These are phyloP conservation scores for Roridomyces roridus DNA, from an alignment of 768 basidiomycete genomes.

Conservation along the genomic window DNA sequence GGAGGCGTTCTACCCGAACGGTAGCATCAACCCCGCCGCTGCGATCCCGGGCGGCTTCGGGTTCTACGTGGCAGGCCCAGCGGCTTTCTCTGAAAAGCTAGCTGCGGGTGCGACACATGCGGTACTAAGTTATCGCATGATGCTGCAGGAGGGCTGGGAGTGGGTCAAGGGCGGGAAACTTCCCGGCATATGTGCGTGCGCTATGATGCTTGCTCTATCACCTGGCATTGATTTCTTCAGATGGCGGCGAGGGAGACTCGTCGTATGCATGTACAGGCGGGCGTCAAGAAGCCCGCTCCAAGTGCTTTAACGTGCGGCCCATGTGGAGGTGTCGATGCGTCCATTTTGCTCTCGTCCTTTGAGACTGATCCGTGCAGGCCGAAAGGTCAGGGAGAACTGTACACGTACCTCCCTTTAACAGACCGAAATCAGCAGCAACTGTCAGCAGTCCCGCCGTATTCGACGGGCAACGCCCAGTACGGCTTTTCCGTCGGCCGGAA, in stretches of 20 bases:
- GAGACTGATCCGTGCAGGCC: slow-evolving; percentile 38
- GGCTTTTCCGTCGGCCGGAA: slow-evolving; percentile 74
- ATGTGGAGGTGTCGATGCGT: slow-evolving; percentile 70
- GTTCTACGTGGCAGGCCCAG: slow-evolving; percentile 70
- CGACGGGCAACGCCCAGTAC: slow-evolving; percentile 60
- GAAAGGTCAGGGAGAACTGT: slow-evolving; percentile 65
- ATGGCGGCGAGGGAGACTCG: slow-evolving; percentile 59
- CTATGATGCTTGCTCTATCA: background rate
- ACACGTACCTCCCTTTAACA: slow-evolving; percentile 69
- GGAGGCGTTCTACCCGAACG: slow-evolving; percentile 67
- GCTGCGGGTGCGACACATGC: slow-evolving; percentile 61
- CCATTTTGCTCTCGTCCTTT: background rate
- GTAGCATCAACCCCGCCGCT: slow-evolving; percentile 64
- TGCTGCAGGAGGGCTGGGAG: slow-evolving; percentile 66
- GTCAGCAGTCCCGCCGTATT: slow-evolving; percentile 55
- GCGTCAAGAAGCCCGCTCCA: slow-evolving; percentile 62
- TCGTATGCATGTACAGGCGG: slow-evolving; percentile 77
- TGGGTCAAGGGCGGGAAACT: slow-evolving; percentile 82
- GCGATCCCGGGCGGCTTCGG: slow-evolving; percentile 65
- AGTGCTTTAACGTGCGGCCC: slow-evolving; percentile 70
- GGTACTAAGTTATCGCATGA: slow-evolving; percentile 68
- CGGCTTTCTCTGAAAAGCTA: slow-evolving; percentile 43
- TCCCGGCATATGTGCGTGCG: slow-evolving; percentile 68
- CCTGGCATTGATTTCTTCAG: slow-evolving; percentile 33
- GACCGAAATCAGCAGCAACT: slow-evolving; percentile 45